Base-by-base conservation (phyloP, 2,329 filamentous ascomycete genomes). In the Alternaria brassicicola region DNA sequence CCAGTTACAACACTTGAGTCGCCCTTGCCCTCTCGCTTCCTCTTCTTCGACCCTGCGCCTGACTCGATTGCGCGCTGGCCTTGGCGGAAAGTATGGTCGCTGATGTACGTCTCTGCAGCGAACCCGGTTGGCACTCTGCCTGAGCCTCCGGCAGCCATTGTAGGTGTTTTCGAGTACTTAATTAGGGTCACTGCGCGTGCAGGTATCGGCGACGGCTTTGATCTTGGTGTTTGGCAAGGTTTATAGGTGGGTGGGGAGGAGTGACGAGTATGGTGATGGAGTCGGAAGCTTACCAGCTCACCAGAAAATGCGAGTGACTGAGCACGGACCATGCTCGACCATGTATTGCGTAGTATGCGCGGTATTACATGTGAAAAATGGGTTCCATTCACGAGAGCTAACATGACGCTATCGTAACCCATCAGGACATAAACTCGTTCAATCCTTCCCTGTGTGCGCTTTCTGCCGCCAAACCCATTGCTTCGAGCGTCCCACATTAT, bases 61-160 rank as follows among this genome's bases (percentile, higher is more conserved):
- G 83, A 82, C 68, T 88, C 85, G 59, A 95, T 86, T 2, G 92
- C 93, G 56, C 92, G 89, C 75, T 97, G 93, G 64, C 95, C 93
- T 71, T 86, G 87, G 67, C 92, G 88, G 76, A 99, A 99, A 0
- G 91, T 93, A 63, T 94, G 87, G 72, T 98, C 95, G 76, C 92
- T 96, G 64, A 99, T 87, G 67, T 87, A 91, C 0, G 91, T 93
- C 78, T 99, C 94, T 67, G 95, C 86, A 2, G 95, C 95, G 69
- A 86, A 89, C 10, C 95, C 95, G 0, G 95, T 97, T 2, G 82
- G 81, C 10, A 84, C 80, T 58, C 76, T 77, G 55, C 81, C 81
- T 12, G 70, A 56, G 51, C 66, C 61, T 56, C 67, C 64, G 25
- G 64, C 66, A 19, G 66, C 61, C 69, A 76, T 73, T 36, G 10